A percentile compares a stretch with the other conserved stretches of the same genome.
Evolutionary conservation across 225 moss, liverwort and hornwort genomes (phyloP).

Genomic region (Marchantia paleacea): DNA sequence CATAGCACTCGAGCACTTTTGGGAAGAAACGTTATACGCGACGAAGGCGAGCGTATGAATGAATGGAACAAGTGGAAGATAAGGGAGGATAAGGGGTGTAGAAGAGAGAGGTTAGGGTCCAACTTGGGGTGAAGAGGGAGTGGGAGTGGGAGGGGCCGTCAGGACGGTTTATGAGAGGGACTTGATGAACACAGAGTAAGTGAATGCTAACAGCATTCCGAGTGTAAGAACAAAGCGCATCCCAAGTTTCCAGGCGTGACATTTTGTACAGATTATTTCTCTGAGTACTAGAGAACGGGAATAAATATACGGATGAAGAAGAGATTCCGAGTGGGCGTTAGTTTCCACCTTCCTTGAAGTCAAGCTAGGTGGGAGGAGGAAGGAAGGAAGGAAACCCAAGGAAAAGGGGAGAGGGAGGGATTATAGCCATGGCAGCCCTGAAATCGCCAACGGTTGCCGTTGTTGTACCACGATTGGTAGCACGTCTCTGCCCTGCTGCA

Average conservation of each 20-base stretch:
- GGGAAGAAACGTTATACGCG: no score
- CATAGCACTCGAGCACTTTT: no score
- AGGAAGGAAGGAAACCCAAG: background rate
- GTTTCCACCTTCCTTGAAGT: background rate
- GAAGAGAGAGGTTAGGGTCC: background rate
- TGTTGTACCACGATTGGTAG: slow-evolving; percentile 11
- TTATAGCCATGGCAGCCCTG: slow-evolving; percentile 16
- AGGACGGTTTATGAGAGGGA: background rate
- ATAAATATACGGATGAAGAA: background rate
- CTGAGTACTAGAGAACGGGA: background rate
- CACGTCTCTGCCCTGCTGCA: slow-evolving; percentile 2
- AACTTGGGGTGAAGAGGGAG: background rate
- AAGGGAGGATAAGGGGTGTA: no score
- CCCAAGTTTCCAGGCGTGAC: background rate
- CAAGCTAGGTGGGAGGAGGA: background rate
- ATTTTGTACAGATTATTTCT: background rate
- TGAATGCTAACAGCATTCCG: background rate
- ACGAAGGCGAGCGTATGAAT: no score
- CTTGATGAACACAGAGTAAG: background rate
- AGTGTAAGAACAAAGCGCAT: background rate
- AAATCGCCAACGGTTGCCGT: slow-evolving; percentile 12
- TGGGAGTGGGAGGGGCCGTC: background rate
- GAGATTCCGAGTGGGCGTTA: background rate
- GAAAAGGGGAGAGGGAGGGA: background rate
- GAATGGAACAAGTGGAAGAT: no score